A percentile compares a stretch with the other conserved stretches of the same genome.
phyloP scores from a whole-genome alignment of 2,329 filamentous ascomycete genomes.

The Grosmannia clavigera region DNA sequence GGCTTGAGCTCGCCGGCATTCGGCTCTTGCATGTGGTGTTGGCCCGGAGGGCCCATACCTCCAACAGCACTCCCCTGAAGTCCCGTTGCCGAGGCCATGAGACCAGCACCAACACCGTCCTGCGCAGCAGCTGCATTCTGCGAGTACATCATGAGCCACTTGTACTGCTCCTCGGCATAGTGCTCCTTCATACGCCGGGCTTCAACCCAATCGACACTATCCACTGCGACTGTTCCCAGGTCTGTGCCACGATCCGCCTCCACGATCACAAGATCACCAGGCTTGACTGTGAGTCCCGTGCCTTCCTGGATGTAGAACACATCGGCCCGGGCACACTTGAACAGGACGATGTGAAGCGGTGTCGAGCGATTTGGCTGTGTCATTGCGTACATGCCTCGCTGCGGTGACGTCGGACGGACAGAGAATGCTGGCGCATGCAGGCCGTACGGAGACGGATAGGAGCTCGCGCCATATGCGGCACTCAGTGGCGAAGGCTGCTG shows the following conservation, averaged over 20 bases:
- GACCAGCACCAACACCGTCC: constrained; percentile 47
- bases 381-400: constrained; percentile 49
- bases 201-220: constrained; percentile 76
- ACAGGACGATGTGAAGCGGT: constrained; percentile 77
- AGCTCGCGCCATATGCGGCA: constrained; percentile 15
- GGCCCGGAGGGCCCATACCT: constrained; percentile 63
- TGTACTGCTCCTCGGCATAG: constrained; percentile 90
- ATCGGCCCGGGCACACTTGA: constrained; percentile 91
- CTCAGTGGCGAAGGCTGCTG: neutral
- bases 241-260: constrained; percentile 95
- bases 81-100: constrained; percentile 50
- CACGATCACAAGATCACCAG: constrained; percentile 90
- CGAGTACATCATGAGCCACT: constrained; percentile 98
- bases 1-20: constrained; percentile 71
- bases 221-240: constrained; percentile 79
- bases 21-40: constrained; percentile 61
- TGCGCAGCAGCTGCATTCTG: constrained; percentile 56
- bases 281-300: constrained; percentile 79
- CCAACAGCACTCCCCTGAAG: constrained; percentile 60
- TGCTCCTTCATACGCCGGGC: constrained; percentile 85
- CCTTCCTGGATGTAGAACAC: constrained; percentile 97
- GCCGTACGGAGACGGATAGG: constrained; percentile 35
- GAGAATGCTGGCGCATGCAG: constrained; percentile 30
- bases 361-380: constrained; percentile 53
- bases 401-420: constrained; percentile 46